These are phyloP conservation scores for Tetrastigma voinierianum DNA, from an alignment of 164 flowering plant species.

Conservation along the genomic window DNA sequence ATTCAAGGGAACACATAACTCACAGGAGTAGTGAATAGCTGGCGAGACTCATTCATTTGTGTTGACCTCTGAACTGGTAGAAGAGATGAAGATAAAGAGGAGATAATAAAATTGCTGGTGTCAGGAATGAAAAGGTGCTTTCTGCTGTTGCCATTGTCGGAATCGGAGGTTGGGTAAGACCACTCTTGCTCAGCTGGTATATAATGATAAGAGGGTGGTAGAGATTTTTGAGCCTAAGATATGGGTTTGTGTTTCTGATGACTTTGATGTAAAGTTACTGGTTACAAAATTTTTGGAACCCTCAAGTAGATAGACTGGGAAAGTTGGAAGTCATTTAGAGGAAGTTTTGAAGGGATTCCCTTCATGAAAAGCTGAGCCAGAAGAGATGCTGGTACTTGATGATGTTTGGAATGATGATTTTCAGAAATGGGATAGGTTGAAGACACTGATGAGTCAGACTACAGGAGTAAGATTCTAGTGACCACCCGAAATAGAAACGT, in stretches of 20 bases:
- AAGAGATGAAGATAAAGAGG: background rate
- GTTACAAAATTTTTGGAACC: background rate
- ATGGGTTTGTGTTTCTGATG: background rate
- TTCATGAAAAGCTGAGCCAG: background rate
- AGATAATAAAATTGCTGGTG: background rate
- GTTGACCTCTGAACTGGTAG: background rate
- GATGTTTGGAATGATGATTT: background rate
- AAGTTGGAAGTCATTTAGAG: background rate
- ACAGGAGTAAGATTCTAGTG: background rate
- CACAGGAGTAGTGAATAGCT: background rate
- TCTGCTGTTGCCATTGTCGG: background rate
- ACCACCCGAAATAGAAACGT: background rate
- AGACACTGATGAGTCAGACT: no score
- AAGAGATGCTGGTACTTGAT: background rate
- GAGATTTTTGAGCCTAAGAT: background rate
- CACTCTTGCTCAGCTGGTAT: background rate
- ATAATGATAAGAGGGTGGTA: background rate
- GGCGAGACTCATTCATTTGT: background rate
- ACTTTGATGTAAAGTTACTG: background rate
- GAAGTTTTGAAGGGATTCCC: background rate
- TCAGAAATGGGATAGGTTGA: background rate
- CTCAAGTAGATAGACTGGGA: no score
- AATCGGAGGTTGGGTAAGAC: background rate
- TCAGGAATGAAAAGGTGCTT: background rate
- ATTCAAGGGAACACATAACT: background rate